Conservation (phyloP, 306 rosid species). For the Glycine latifolia region DNA sequence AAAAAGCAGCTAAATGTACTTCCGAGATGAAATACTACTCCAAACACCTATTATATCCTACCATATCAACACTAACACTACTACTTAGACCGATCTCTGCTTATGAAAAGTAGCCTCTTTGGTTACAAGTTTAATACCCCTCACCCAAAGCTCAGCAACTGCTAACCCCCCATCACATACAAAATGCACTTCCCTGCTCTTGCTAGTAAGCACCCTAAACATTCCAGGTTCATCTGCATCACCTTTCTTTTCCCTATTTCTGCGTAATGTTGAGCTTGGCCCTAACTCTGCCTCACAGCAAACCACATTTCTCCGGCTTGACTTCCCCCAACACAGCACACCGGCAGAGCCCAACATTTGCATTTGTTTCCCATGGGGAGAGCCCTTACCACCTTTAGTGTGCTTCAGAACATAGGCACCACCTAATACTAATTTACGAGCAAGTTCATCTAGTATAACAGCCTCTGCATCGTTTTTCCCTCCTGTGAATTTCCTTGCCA, state of each 20-base stretch:
- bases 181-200: slow-evolving; percentile 84
- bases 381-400: slow-evolving; percentile 82
- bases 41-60: slow-evolving; percentile 55
- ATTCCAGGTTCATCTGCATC: slow-evolving; percentile 74
- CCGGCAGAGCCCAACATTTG: slow-evolving; percentile 66
- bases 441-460: slow-evolving; percentile 74
- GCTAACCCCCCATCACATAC: slow-evolving; percentile 74
- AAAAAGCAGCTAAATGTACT: slow-evolving; percentile 49
- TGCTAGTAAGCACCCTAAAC: slow-evolving; percentile 77
- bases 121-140: slow-evolving; percentile 82
- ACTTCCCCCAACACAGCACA: slow-evolving; percentile 80
- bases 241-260: slow-evolving; percentile 63
- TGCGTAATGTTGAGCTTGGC: slow-evolving; percentile 63
- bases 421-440: slow-evolving; percentile 63
- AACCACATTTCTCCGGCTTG: slow-evolving; percentile 70
- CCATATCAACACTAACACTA: slow-evolving; percentile 31
- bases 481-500: slow-evolving; percentile 60
- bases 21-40: slow-evolving; percentile 74
- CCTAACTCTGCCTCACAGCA: slow-evolving; percentile 75
- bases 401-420: slow-evolving; percentile 76
- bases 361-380: slow-evolving; percentile 73
- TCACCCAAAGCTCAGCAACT: slow-evolving; percentile 86
- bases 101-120: slow-evolving; percentile 56
- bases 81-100: slow-evolving; percentile 3
- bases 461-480: slow-evolving; percentile 58